These are phyloP conservation scores for Collybiopsis luxurians DNA, from an alignment of 768 basidiomycete genomes.

Conservation along the genomic window DNA sequence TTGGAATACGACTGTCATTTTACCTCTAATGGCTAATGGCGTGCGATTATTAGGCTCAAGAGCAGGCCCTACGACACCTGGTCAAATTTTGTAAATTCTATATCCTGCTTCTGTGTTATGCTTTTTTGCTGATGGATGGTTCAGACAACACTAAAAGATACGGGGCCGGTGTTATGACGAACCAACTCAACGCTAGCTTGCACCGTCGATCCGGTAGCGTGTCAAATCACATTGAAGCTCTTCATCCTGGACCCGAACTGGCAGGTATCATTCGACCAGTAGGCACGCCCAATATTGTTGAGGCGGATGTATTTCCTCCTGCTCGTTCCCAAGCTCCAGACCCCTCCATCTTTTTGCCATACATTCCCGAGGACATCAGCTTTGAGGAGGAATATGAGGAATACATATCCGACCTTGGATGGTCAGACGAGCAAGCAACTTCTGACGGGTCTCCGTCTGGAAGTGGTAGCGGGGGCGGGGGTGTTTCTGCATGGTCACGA, in stretches of 20 bases:
- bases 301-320: constrained; percentile 95
- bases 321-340: constrained; percentile 83
- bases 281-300: constrained; percentile 74
- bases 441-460: constrained; percentile 37
- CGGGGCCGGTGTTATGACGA: constrained; percentile 53
- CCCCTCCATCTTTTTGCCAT: constrained; percentile 82
- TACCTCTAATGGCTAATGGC: constrained; percentile 6
- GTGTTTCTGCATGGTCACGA: constrained; percentile 75
- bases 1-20: not conserved
- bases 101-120: not conserved
- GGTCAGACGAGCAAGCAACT: constrained; percentile 54
- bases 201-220: constrained; percentile 84
- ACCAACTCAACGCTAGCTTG: constrained; percentile 42
- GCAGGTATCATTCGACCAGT: constrained; percentile 70
- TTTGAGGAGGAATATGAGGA: constrained; percentile 98
- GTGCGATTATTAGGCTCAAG: constrained; percentile 71
- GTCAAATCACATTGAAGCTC: constrained; percentile 76
- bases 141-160: constrained; percentile 92
- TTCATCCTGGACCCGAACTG: constrained; percentile 72
- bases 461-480: constrained; percentile 17
- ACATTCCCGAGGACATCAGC: constrained; percentile 90
- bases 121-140: constrained; percentile 7
- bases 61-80: constrained; percentile 88
- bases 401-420: constrained; percentile 85
- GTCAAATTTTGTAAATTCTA: constrained; percentile 86